Evolutionary conservation across 2,329 filamentous ascomycete genomes (phyloP).

Genomic region (Alternaria consortialis): DNA sequence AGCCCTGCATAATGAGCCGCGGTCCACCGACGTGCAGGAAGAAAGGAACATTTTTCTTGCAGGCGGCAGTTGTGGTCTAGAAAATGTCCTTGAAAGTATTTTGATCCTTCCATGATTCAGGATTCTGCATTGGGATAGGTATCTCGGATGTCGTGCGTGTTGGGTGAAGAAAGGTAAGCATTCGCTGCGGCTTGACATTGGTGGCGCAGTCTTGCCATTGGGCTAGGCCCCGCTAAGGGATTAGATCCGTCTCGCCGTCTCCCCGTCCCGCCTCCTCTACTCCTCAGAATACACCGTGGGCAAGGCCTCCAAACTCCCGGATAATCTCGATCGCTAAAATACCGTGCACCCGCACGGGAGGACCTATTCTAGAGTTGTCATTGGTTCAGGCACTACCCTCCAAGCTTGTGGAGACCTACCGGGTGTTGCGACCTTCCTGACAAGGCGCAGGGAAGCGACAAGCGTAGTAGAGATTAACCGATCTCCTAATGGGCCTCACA

Average conservation of each 20-base stretch:
- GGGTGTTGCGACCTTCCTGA: background rate
- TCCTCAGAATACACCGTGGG: background rate
- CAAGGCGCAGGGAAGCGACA: background rate
- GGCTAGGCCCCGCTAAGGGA: slow-evolving; percentile 4
- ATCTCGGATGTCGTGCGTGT: background rate
- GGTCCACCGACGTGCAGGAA: background rate
- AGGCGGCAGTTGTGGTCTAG: background rate
- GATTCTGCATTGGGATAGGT: background rate
- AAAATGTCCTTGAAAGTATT: background rate
- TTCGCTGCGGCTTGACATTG: slow-evolving; percentile 3
- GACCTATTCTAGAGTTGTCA: no score
- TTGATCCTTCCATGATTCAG: slow-evolving; percentile 7
- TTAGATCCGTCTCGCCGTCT: slow-evolving; percentile 5
- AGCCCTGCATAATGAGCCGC: slow-evolving; percentile 1
- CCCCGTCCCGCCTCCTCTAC: slow-evolving; percentile 10
- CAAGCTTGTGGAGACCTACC: no score
- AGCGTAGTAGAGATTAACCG: background rate
- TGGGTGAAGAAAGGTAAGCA: slow-evolving; percentile 3
- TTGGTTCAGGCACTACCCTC: no score
- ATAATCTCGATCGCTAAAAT: no score
- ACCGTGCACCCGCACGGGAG: no score
- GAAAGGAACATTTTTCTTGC: no score
- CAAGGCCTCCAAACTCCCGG: no score
- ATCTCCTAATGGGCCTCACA: background rate
- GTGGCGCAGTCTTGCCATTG: slow-evolving; percentile 6